A percentile compares a stretch with the other conserved stretches of the same genome.
Conservation (phyloP, 2,329 filamentous ascomycete genomes). For the Calonectria pteridis region DNA sequence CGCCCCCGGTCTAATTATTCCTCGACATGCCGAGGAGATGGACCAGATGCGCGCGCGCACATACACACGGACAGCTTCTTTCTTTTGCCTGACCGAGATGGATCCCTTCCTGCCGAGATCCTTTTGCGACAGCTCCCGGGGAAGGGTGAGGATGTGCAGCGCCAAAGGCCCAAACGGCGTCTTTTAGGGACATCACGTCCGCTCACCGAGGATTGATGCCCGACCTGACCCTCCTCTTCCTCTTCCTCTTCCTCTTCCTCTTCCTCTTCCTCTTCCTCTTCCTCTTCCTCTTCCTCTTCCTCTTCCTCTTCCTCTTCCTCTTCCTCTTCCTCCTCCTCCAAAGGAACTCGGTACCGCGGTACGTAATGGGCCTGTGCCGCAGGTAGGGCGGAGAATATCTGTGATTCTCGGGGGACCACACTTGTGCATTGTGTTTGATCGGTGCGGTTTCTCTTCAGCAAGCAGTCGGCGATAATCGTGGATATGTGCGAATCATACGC, state of each 20-base stretch:
- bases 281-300: too few relatives aligned
- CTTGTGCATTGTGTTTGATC: background rate
- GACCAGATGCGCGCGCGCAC: background rate
- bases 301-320: too few relatives aligned
- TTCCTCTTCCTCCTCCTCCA: background rate
- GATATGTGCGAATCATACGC: background rate
- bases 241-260: too few relatives aligned
- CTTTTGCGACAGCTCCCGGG: background rate
- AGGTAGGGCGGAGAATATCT: slow-evolving; percentile 8
- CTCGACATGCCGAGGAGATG: slow-evolving; percentile 3
- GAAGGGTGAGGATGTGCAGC: background rate
- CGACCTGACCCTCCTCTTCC: background rate
- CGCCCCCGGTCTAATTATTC: slow-evolving; percentile 13
- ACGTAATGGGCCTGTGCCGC: slow-evolving; percentile 1
- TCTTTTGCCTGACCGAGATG: slow-evolving; percentile 8
- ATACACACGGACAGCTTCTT: background rate
- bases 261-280: too few relatives aligned
- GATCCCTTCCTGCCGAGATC: slow-evolving; percentile 4
- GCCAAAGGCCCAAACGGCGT: background rate
- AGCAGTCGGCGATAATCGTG: background rate
- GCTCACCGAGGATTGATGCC: slow-evolving; percentile 2
- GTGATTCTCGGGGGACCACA: background rate
- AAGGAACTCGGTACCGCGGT: background rate
- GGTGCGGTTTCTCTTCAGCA: background rate
- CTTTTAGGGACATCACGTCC: background rate